These are phyloP conservation scores for Blastocystis sp. DNA, from an alignment of 352 stramenopile genomes.

Conservation along the genomic window DNA sequence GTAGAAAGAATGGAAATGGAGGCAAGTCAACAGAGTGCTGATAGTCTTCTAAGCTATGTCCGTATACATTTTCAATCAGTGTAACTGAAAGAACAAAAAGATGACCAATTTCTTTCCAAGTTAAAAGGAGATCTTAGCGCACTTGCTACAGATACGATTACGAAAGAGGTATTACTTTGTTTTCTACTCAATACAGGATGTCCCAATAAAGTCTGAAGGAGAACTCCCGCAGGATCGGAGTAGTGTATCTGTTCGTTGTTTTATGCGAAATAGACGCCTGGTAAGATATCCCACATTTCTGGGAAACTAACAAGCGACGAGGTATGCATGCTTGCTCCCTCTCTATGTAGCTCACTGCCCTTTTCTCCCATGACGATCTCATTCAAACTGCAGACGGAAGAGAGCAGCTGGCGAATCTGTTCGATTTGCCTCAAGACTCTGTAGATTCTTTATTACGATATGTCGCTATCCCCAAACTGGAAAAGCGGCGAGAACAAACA, in stretches of 20 bases:
- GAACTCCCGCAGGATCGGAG: background rate
- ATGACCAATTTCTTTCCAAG: background rate
- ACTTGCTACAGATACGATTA: background rate
- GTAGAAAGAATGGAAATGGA: background rate
- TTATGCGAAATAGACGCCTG: slow-evolving; percentile 1
- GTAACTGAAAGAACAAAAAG: background rate
- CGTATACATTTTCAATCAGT: background rate
- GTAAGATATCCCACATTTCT: background rate
- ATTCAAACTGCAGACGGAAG: background rate
- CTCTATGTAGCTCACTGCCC: background rate
- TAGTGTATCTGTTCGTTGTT: background rate
- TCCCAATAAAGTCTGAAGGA: slow-evolving; percentile 1
- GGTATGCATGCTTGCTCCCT: background rate
- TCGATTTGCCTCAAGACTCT: background rate
- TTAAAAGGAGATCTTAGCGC: background rate
- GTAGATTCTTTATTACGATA: background rate
- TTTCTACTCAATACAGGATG: background rate
- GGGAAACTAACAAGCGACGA: slow-evolving; percentile 1
- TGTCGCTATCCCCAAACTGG: background rate
- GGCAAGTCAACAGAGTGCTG: background rate
- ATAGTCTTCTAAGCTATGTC: background rate
- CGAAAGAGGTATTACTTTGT: background rate
- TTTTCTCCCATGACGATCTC: background rate
- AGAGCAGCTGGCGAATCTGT: background rate
- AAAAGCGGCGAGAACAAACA: background rate